Conservation (phyloP, 176 grass and related monocot genomes). For the Lolium multiflorum region DNA sequence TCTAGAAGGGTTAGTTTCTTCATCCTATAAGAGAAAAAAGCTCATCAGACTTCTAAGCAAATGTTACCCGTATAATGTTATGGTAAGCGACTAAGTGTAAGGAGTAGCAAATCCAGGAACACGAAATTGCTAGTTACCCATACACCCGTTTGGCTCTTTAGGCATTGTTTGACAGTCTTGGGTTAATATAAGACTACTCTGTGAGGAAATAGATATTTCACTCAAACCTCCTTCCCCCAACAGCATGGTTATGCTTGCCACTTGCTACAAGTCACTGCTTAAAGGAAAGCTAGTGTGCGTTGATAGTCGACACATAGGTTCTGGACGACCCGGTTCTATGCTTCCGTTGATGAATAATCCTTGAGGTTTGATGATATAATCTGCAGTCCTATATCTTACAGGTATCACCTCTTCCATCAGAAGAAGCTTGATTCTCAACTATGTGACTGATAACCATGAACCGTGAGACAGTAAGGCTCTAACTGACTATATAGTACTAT, state of each 20-base stretch:
- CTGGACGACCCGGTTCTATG: not conserved
- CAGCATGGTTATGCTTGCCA: not conserved
- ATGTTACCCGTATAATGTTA: not conserved
- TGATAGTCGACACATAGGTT: not conserved
- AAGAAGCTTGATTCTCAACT: not conserved
- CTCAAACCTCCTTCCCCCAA: not conserved
- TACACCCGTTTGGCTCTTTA: not conserved
- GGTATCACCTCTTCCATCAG: not conserved
- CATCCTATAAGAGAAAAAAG: conserved; percentile 46
- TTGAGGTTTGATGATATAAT: not conserved
- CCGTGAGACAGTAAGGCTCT: not conserved
- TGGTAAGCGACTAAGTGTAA: not conserved
- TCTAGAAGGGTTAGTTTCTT: conserved; percentile 52
- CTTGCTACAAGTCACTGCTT: not conserved
- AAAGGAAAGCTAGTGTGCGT: not conserved
- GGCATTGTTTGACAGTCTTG: not conserved
- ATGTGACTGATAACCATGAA: not conserved
- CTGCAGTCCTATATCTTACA: not conserved
- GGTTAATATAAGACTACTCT: not conserved
- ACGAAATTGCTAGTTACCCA: not conserved
- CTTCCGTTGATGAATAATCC: not conserved
- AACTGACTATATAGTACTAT: not conserved
- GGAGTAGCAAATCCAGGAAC: not conserved
- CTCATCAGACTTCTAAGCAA: not conserved
- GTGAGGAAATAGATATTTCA: not conserved